Evolutionary conservation across 495 filamentous ascomycete genomes (phyloP).

Genomic region (Podospora pseudopauciseta): DNA sequence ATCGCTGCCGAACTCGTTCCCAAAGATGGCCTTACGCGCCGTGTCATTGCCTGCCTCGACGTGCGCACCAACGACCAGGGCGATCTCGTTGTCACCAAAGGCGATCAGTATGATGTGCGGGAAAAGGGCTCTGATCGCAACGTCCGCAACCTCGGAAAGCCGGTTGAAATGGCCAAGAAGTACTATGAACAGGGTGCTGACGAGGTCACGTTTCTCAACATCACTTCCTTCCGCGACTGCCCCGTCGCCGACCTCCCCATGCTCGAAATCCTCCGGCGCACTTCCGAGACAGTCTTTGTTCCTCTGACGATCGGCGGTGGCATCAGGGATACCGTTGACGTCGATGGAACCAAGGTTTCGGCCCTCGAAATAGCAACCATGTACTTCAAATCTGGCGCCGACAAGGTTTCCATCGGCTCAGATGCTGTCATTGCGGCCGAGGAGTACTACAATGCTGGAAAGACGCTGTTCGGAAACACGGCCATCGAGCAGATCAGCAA

Average conservation of each 20-base stretch:
- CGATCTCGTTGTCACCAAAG: slow-evolving; percentile 95
- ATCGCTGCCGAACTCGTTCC: slow-evolving; percentile 16
- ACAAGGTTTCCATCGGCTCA: slow-evolving; percentile 96
- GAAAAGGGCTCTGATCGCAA: slow-evolving; percentile 73
- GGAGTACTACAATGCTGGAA: slow-evolving; percentile 69
- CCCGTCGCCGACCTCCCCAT: slow-evolving; percentile 88
- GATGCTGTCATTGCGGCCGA: slow-evolving; percentile 92
- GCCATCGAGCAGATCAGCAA: slow-evolving; percentile 92
- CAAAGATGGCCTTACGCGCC: slow-evolving; percentile 69
- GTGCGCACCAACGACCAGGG: slow-evolving; percentile 95
- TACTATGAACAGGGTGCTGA: slow-evolving; percentile 98
- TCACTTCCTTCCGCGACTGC: slow-evolving; percentile 94
- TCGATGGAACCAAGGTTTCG: slow-evolving; percentile 78
- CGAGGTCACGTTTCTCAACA: slow-evolving; percentile 96
- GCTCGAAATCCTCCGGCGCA: slow-evolving; percentile 84
- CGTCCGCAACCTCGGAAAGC: slow-evolving; percentile 93
- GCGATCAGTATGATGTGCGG: slow-evolving; percentile 99
- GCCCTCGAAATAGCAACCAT: slow-evolving; percentile 91
- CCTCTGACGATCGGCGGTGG: slow-evolving; percentile 93
- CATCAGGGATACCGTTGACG: slow-evolving; percentile 85
- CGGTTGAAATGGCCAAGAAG: slow-evolving; percentile 85
- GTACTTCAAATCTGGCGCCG: slow-evolving; percentile 98
- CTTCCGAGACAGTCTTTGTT: slow-evolving; percentile 93
- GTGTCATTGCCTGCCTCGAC: slow-evolving; percentile 93
- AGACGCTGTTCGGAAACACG: slow-evolving; percentile 69